phyloP scores from a whole-genome alignment of 345 rosid genomes.

The Euphorbia tirucalli region DNA sequence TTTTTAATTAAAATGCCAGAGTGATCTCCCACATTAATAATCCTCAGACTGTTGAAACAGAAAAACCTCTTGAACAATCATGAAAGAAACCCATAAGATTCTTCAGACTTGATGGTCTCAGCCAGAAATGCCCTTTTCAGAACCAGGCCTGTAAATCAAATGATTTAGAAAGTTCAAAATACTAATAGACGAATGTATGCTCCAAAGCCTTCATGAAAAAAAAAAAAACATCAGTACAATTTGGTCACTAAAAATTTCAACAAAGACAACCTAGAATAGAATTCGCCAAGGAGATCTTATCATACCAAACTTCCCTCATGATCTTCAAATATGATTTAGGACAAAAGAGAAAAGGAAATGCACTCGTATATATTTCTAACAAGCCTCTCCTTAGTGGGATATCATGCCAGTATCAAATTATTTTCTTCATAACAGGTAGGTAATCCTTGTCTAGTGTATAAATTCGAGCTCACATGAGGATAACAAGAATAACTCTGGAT shows the following conservation, averaged over 20 bases:
- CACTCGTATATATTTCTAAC: not conserved
- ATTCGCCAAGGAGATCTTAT: not conserved
- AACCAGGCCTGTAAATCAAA: constrained; percentile 7
- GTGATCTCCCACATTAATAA: constrained; percentile 16
- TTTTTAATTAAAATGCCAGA: constrained; percentile 17
- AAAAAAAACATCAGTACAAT: not conserved
- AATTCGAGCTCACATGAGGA: not conserved
- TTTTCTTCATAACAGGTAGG: not conserved
- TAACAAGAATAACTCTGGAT: not conserved
- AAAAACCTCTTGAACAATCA: constrained; percentile 11
- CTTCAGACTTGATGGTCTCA: constrained; percentile 11
- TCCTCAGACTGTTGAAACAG: constrained; percentile 13
- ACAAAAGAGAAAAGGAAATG: not conserved
- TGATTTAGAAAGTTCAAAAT: not conserved
- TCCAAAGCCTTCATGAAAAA: not conserved
- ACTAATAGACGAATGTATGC: not conserved
- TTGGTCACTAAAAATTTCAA: not conserved
- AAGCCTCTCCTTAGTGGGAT: not conserved
- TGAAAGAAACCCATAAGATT: constrained; percentile 1
- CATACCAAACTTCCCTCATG: constrained; percentile 1
- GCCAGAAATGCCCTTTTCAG: constrained; percentile 16
- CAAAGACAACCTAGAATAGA: not conserved
- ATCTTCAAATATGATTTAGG: not conserved
- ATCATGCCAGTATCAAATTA: not conserved
- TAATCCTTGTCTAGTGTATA: not conserved